A percentile compares a stretch with the other conserved stretches of the same genome.
phyloP scores from a whole-genome alignment of 371 early-diverging fungal genomes.

The Rhizoclosmatium hyalinum region DNA sequence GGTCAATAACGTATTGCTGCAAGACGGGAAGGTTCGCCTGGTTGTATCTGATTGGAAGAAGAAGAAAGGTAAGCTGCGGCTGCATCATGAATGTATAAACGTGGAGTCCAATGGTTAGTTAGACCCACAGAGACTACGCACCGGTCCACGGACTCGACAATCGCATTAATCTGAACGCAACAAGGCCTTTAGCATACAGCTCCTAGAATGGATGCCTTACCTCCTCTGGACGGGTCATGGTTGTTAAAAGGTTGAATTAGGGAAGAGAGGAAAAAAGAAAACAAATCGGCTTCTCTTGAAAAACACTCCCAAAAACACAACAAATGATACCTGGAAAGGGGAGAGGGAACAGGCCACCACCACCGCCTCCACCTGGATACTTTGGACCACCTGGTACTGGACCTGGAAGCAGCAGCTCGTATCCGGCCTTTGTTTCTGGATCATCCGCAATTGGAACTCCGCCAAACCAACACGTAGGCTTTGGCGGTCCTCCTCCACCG shows the following conservation, averaged over 20 bases:
- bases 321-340: background rate
- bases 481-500: background rate
- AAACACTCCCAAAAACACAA: background rate
- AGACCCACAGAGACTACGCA: conserved; percentile 5
- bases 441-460: background rate
- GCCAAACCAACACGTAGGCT: background rate
- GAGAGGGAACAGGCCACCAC: background rate
- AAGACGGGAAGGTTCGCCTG: conserved; percentile 81
- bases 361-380: background rate
- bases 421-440: background rate
- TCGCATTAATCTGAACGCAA: conserved; percentile 41
- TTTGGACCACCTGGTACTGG: background rate
- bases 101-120: background rate
- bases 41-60: conserved; percentile 77
- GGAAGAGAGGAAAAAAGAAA: background rate
- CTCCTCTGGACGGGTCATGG: conserved; percentile 7
- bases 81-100: background rate
- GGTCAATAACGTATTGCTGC: conserved; percentile 80
- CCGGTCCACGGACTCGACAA: conserved; percentile 53
- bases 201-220: background rate
- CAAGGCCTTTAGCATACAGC: background rate
- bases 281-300: background rate
- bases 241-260: background rate
- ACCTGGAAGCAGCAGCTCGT: background rate
- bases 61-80: background rate